Evolutionary conservation across 2,329 filamentous ascomycete genomes (phyloP), one percentile per base, ranked within the genome.

Genomic region (Botryosphaeria dothidea): DNA sequence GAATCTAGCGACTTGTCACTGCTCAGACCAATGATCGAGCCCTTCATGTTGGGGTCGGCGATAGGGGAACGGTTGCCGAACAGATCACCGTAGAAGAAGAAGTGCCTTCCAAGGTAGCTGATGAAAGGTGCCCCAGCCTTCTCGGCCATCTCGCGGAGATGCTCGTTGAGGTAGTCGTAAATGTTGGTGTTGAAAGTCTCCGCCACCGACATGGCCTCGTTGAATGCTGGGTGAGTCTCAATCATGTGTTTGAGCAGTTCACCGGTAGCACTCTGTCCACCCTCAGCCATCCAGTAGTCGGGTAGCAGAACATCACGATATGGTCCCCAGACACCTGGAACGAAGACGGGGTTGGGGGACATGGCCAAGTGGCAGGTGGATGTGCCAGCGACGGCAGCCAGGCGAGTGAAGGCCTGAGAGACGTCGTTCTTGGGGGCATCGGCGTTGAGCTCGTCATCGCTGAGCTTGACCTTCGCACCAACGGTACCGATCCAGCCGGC

Each of bases 401-500:
- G 85, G 62, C 95, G 91, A 38, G 90, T 93, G 73, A 97, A 98
- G 5, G 94, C 94, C 78, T 97, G 93, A 2, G 90, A 87, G n/a
- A 95, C 86, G 74, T 96, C 92, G 78, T 96, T 96, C 74, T 90
- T 88, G 1, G 91, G 85, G 4, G 85, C 83, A 38, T 85, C 85
- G 66, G 86, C 83, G 74, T 90, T 89, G 43, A 94, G 84, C 54
- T 90, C 85, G 64, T 90, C 87, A 65, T 84, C 80, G 45, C 85
- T 84, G 17, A 96, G 85, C 69, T 92, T 86, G 71, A 97, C 92
- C 78, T 97, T 97, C 67, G 95, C 94, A 66, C 95, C 95, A n/a
- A 99, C 95, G 1, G 95, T 98, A 67, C 95, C 95, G 70, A 99
- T 95, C 95, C 95, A 99, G 68, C 95, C 95, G 66, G 95, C 95